These are phyloP conservation scores for Chlorociboria aeruginascens DNA, from an alignment of 495 filamentous ascomycete genomes.

Conservation along the genomic window DNA sequence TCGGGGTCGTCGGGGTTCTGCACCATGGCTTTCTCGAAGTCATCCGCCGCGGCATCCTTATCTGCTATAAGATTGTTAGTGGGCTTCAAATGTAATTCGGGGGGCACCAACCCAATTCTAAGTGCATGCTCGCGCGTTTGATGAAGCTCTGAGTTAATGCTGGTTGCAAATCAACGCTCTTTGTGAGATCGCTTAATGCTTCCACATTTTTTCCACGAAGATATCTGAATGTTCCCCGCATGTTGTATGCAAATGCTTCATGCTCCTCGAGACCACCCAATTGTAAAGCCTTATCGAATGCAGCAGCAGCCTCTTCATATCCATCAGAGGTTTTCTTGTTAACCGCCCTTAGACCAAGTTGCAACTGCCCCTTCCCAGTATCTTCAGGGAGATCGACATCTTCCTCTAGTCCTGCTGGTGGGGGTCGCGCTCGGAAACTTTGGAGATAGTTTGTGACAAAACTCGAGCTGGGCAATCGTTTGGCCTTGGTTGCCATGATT, in stretches of 20 bases:
- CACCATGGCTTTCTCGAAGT: constrained; percentile 75
- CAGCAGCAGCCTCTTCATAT: constrained; percentile 72
- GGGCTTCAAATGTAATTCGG: not conserved
- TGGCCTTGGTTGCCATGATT: constrained; percentile 66
- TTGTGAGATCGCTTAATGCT: constrained; percentile 74
- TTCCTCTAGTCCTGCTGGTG: constrained; percentile 76
- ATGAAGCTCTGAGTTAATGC: constrained; percentile 91
- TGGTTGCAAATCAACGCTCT: constrained; percentile 83
- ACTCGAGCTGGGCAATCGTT: constrained; percentile 76
- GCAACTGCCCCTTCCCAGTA: constrained; percentile 73
- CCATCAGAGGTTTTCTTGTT: constrained; percentile 74
- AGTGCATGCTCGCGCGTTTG: constrained; percentile 95
- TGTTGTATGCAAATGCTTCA: constrained; percentile 87
- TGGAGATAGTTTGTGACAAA: constrained; percentile 98
- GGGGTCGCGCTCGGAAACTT: constrained; percentile 75
- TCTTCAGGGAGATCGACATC: constrained; percentile 61
- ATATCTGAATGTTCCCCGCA: constrained; percentile 91
- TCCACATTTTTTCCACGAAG: constrained; percentile 75
- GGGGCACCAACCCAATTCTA: constrained; percentile 57
- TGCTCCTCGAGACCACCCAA: constrained; percentile 62
- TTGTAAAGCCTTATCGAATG: constrained; percentile 83
- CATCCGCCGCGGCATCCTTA: constrained; percentile 72
- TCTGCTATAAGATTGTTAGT: constrained; percentile 45
- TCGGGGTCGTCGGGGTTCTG: constrained; percentile 88
- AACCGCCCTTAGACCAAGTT: constrained; percentile 69